Evolutionary conservation across 306 rosid genomes (phyloP), one percentile per base, ranked within the genome.

Genomic region (Gastrolobium villosum): DNA sequence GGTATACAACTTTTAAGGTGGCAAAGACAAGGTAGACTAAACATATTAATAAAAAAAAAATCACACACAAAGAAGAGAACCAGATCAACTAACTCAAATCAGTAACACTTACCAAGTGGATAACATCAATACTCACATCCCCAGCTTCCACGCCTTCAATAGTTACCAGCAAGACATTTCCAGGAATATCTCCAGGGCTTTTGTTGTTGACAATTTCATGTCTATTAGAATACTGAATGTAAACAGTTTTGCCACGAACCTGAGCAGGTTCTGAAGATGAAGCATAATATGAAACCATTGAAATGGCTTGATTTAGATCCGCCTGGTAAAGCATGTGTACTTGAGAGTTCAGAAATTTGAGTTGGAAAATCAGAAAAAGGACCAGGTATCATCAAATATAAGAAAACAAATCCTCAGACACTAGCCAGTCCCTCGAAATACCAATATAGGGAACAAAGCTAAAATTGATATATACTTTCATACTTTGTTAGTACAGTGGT

Each of bases 71-170:
- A 54, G 31, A 35, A 54, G n/a, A 20, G 66, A 70, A 62, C 48
- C 53, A 11, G 65, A 70, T 41, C 39, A 78, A 74, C 26, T 35
- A 66, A 62, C 15, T 28, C 20, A 26, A 31, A 32, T 75, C 41
- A 36, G 26, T 60, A 30, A 36, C 78, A 82, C 94, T 84, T 79
- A 93, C 98, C 92, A 93, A 78, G 83, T 93, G 97, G 82, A 93
- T 91, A 70, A 93, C 93, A 77, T 93, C 98, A 76, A 93, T 93
- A 94, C 97, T 91, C 79, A 93, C 98, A 48, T 93, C 98, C 15
- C 97, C 98, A 31, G 97, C 98, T 83, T 93, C 98, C 70, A 93
- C 94, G 1, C 98, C 97, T 84, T 93, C 98, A 28, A 91, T 91
- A 37, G 98, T 93, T 46, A 91, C 98, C 82, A 93, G 79, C 83